Evolutionary conservation across 139 green algal species (phyloP).

Genomic region (Asterochloris erici): DNA sequence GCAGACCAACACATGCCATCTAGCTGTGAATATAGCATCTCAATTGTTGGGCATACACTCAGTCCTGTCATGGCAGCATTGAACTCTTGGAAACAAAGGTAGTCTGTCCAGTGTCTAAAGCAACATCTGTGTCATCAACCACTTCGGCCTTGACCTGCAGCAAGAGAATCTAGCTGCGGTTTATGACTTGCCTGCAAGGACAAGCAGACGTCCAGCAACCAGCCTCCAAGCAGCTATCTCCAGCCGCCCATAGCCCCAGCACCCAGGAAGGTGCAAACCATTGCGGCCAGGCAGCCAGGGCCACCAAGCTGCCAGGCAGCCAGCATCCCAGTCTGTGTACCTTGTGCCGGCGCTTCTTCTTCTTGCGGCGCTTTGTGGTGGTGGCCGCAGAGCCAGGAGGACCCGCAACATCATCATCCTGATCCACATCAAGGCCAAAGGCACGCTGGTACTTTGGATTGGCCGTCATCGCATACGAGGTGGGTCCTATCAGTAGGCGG

Average conservation of each 20-base stretch:
- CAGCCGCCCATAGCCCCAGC: too few relatives aligned
- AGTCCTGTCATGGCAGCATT: too few relatives aligned
- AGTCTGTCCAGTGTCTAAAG: too few relatives aligned
- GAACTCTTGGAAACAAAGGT: too few relatives aligned
- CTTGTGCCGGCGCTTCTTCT: background rate
- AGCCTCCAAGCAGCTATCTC: background rate
- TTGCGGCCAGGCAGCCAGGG: background rate
- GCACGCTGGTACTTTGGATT: conserved; percentile 18
- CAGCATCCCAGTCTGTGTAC: too few relatives aligned
- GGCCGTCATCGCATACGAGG: conserved; percentile 18
- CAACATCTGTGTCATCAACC: too few relatives aligned
- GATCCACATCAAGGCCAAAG: background rate
- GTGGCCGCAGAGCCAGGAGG: background rate
- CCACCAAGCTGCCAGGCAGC: background rate
- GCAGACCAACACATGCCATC: too few relatives aligned
- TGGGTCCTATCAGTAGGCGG: conserved; percentile 20
- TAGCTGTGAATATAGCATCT: too few relatives aligned
- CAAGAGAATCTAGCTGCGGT: background rate
- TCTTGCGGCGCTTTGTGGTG: background rate
- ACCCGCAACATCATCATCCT: background rate
- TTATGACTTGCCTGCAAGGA: background rate
- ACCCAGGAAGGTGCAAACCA: background rate
- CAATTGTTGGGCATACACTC: too few relatives aligned
- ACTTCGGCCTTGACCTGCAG: background rate
- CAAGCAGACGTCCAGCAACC: background rate